Evolutionary conservation across 192 early-diverging fungal species (phyloP).

Genomic region (Coemansia nantahalensis): DNA sequence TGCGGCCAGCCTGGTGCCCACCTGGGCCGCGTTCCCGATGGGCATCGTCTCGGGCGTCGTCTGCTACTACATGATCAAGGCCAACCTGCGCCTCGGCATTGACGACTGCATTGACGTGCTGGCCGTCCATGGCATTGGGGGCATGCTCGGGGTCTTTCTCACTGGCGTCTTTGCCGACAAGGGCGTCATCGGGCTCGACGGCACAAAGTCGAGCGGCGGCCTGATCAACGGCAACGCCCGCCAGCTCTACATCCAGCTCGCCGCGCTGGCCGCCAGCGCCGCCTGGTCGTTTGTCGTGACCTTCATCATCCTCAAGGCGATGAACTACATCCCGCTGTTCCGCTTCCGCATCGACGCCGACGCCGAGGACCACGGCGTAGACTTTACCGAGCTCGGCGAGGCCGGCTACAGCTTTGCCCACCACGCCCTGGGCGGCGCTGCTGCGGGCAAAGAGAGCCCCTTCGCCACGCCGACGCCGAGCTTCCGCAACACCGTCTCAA

Average conservation of each 20-base stretch:
- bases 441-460: not conserved
- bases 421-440: conserved; percentile 15
- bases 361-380: conserved; percentile 52
- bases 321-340: conserved; percentile 57
- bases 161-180: conserved; percentile 90
- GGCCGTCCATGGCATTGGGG: conserved; percentile 72
- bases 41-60: conserved; percentile 64
- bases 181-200: conserved; percentile 68
- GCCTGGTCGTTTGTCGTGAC: conserved; percentile 63
- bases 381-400: conserved; percentile 55
- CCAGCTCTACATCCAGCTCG: conserved; percentile 70
- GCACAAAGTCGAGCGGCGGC: conserved; percentile 48
- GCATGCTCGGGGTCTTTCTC: conserved; percentile 76
- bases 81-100: conserved; percentile 66
- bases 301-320: conserved; percentile 54
- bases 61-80: conserved; percentile 63
- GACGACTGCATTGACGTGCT: conserved; percentile 84
- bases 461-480: conserved; percentile 4
- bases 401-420: conserved; percentile 48
- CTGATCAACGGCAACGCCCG: conserved; percentile 68
- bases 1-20: conserved; percentile 71
- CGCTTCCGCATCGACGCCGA: conserved; percentile 56
- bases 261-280: conserved; percentile 59
- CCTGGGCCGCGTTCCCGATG: conserved; percentile 72
- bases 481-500: conserved; percentile 13